Evolutionary conservation across 129 eudicot genomes (phyloP).

Genomic region (Flaveria trinervia): DNA sequence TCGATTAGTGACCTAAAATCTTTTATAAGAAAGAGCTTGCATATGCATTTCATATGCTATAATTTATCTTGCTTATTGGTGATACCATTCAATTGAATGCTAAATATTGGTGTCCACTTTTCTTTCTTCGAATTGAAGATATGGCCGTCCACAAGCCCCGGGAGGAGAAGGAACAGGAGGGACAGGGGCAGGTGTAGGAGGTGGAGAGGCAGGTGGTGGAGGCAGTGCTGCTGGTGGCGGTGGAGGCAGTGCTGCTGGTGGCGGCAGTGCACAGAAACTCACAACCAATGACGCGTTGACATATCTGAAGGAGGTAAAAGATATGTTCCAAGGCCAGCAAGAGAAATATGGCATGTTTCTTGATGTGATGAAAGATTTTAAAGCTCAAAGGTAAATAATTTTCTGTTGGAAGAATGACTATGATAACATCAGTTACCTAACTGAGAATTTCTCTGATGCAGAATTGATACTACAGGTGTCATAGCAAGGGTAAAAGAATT

Average conservation of each 20-base stretch:
- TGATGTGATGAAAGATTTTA: constrained; percentile 87
- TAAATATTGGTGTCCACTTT: not conserved
- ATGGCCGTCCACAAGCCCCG: constrained; percentile 68
- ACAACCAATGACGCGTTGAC: constrained; percentile 88
- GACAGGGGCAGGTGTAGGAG: constrained; percentile 41
- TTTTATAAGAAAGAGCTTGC: not conserved
- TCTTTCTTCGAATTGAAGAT: constrained; percentile 41
- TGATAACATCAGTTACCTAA: constrained; percentile 1
- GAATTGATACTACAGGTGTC: constrained; percentile 94
- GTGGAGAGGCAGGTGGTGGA: constrained; percentile 34
- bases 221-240: constrained; percentile 42
- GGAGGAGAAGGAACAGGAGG: constrained; percentile 55
- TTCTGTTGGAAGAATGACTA: not conserved
- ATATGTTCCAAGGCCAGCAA: constrained; percentile 80
- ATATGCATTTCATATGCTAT: constrained; percentile 11
- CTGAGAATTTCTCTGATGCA: constrained; percentile 42
- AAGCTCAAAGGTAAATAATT: constrained; percentile 74
- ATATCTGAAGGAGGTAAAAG: constrained; percentile 91
- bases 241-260: constrained; percentile 50
- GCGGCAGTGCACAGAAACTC: constrained; percentile 61
- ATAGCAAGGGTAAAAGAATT: constrained; percentile 91
- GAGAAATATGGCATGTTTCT: constrained; percentile 84
- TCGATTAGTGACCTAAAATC: not conserved
- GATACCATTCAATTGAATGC: not conserved
- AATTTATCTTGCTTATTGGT: not conserved